Percentiles rank a stretch among this genome's conserved stretches.
These are phyloP conservation scores for Boletus sp. DNA, from an alignment of 768 basidiomycete genomes.

Conservation along the genomic window DNA sequence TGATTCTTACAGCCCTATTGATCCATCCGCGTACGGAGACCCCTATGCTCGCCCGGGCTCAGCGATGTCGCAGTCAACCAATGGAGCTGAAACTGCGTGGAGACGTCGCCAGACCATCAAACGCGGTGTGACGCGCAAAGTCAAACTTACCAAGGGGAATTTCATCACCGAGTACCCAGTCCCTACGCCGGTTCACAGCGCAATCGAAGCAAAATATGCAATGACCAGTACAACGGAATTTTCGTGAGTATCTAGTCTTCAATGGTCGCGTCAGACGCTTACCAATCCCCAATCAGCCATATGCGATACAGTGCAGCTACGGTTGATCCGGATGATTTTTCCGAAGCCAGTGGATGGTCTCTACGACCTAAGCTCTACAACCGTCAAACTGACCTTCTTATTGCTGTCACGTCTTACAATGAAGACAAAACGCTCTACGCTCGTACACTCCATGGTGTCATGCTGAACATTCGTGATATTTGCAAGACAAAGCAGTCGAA, in stretches of 20 bases:
- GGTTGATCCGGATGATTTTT: slow-evolving; percentile 88
- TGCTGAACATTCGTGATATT: slow-evolving; percentile 97
- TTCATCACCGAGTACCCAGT: slow-evolving; percentile 90
- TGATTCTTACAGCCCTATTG: slow-evolving; percentile 39
- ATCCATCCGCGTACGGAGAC: slow-evolving; percentile 65
- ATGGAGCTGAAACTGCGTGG: slow-evolving; percentile 61
- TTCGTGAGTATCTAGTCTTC: slow-evolving; percentile 53
- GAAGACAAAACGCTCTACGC: slow-evolving; percentile 92
- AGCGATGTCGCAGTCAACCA: slow-evolving; percentile 51
- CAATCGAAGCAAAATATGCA: slow-evolving; percentile 80
- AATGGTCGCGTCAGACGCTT: not conserved
- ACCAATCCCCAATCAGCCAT: slow-evolving; percentile 43
- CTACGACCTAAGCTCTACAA: slow-evolving; percentile 83
- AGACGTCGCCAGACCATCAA: slow-evolving; percentile 86
- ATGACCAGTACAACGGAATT: slow-evolving; percentile 81
- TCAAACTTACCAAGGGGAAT: slow-evolving; percentile 91
- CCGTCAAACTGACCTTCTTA: slow-evolving; percentile 88
- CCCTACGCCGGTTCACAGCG: slow-evolving; percentile 78
- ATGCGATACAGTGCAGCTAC: slow-evolving; percentile 95
- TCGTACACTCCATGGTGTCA: slow-evolving; percentile 90
- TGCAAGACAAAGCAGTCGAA: slow-evolving; percentile 95
- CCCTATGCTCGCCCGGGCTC: slow-evolving; percentile 60
- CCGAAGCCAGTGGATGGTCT: slow-evolving; percentile 76
- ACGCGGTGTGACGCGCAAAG: slow-evolving; percentile 89
- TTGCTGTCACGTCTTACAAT: slow-evolving; percentile 92